phyloP scores from a whole-genome alignment of 2,329 filamentous ascomycete genomes.

The Herpotrichia juniperi region DNA sequence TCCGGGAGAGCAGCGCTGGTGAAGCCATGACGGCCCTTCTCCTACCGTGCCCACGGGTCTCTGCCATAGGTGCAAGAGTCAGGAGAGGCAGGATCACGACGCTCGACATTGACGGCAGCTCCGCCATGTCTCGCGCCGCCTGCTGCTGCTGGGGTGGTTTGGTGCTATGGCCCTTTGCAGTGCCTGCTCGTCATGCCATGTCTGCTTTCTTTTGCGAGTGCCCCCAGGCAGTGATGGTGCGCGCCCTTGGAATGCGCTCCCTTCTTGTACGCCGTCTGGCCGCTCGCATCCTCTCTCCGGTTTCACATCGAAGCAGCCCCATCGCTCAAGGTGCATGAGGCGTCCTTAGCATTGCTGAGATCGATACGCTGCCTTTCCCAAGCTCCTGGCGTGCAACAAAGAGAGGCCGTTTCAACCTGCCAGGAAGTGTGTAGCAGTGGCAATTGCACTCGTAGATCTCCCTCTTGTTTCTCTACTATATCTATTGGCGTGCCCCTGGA shows the following conservation, averaged over 20 bases:
- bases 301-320: slow-evolving; percentile 43
- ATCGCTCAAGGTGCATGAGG: slow-evolving; percentile 47
- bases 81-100: background rate
- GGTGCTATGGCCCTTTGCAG: slow-evolving; percentile 25
- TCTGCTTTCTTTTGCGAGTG: slow-evolving; percentile 42
- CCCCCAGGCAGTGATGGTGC: slow-evolving; percentile 30
- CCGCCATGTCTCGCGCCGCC: slow-evolving; percentile 12
- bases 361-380: slow-evolving; percentile 38
- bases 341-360: slow-evolving; percentile 43
- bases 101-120: slow-evolving; percentile 9
- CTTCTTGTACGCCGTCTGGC: slow-evolving; percentile 47
- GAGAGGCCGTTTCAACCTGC: slow-evolving; percentile 44
- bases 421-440: slow-evolving; percentile 45
- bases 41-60: background rate
- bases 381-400: slow-evolving; percentile 43
- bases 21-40: background rate
- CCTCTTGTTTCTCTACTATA: slow-evolving; percentile 38
- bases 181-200: slow-evolving; percentile 17
- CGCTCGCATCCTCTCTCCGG: slow-evolving; percentile 40
- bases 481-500: slow-evolving; percentile 48
- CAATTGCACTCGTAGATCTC: slow-evolving; percentile 42
- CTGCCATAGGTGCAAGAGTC: background rate
- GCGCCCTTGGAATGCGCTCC: slow-evolving; percentile 23
- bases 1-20: too few species aligned
- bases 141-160: slow-evolving; percentile 6